Base-by-base conservation (phyloP, 148 eudicot species). In the Chenopodium berlandieri region DNA sequence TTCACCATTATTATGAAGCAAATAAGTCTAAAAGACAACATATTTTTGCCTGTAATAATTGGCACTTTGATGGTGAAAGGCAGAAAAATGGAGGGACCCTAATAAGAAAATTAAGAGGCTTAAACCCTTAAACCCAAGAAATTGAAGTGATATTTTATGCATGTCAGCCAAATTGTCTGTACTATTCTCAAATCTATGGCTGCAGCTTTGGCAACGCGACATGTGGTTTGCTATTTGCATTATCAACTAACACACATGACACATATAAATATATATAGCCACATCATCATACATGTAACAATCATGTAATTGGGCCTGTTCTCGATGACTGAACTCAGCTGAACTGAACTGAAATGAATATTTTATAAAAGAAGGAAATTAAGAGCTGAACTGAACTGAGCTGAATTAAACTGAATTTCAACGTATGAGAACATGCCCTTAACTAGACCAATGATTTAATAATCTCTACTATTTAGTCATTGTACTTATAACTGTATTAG, bases 131-230 rank as follows among this genome's bases (percentile, higher is more conserved):
- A 50, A 69, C 19, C n/a, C n/a, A 16, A 69, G 31, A 31, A n/a
- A 3, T n/a, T 4, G 13, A 50, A 48, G 34, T 52, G 7, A 10
- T 78, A 60, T 40, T 4, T 37, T 12, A 14, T 11, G 12, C 54
- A 34, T 19, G 25, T 22, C 67, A 17, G 31, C 47, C 25, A 46
- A 9, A 46, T 80, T 63, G 73, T 80, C 30, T 22, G 16, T 63
- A 80, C 40, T 22, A 23, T 63, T 23, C 46, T 47, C 20, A 63
- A 17, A 60, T 80, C 13, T 80, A 46, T 80, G 83, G 83, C 31
- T 71, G 48, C 48, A 25, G 72, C 64, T 31, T 64, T 73, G 11
- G 12, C n/a, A 25, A 65, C 62, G 34, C n/a, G 75, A 69, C 75
- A 79, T 30, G 16, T 78, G 81, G 20, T 40, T 5, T 40, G 44